Base-by-base conservation (phyloP, 345 rosid genomes). In the Populus pruinosa region DNA sequence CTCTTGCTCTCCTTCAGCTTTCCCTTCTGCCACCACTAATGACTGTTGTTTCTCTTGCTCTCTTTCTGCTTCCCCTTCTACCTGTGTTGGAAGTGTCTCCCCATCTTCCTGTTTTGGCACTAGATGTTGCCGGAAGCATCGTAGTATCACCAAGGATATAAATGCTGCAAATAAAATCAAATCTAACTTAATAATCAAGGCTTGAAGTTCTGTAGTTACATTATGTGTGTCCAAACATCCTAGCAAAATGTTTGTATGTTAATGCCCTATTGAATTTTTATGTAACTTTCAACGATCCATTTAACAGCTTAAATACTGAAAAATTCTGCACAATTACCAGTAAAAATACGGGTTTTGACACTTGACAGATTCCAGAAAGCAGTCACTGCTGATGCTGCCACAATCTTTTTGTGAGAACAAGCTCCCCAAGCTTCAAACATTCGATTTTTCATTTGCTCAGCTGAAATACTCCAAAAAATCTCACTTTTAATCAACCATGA, bases 311-410 rank as follows among this genome's bases (percentile, higher is more conserved):
- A 55, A 55, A 21, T 55, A 8, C 6, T 56, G 63, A 9, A n/a
- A 12, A n/a, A 3, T n/a, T 23, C 14, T 8, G 1, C 27, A 23
- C 29, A 56, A 44, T 73, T 82, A 92, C 98, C 92, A 41, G 94
- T 74, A 55, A 96, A 87, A 70, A 92, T 83, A n/a, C 99, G 94
- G 67, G 94, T 90, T 86, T 86, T 96, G 75, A 90, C 67, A 35
- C 90, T 78, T n/a, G 98, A 88, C n/a, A 96, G 80, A 80, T 92
- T 92, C 99, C 99, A 96, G 77, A 93, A 96, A 36, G 91, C 94
- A 71, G 91, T 89, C 75, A 80, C 79, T 12, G 90, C 91, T 29
- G 96, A 92, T 75, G 92, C 92, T 73, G 93, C 91, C 2, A 93
- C 89, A 36, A 96, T 59, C 88, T 96, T 96, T 87, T 93, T 93